These are phyloP conservation scores for Coemansia brasiliensis DNA, from an alignment of 192 early-diverging fungal genomes.

Conservation along the genomic window DNA sequence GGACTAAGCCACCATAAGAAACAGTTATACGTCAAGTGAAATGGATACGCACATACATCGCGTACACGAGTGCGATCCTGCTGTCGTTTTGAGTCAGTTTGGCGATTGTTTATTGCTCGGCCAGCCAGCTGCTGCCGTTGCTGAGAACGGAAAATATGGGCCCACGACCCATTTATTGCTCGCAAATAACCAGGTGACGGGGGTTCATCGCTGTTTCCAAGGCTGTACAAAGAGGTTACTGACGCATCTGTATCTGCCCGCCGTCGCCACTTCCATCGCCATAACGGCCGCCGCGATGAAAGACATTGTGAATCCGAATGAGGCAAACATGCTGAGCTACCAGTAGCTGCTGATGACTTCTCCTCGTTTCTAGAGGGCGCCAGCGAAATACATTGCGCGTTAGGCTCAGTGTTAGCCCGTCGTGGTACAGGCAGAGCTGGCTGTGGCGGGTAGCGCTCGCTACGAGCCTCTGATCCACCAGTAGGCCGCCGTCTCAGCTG, in stretches of 20 bases:
- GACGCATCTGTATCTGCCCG: conserved; percentile 1
- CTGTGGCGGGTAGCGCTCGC: too few relatives aligned
- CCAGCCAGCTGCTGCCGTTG: conserved; percentile 8
- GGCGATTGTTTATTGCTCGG: not conserved
- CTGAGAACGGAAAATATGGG: conserved; percentile 35
- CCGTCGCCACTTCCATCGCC: not conserved
- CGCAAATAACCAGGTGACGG: not conserved
- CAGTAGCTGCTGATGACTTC: too few relatives aligned
- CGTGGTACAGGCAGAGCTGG: too few relatives aligned
- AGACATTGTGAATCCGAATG: too few relatives aligned
- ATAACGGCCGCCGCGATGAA: too few relatives aligned
- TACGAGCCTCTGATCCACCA: too few relatives aligned
- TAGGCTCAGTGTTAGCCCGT: too few relatives aligned
- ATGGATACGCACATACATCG: conserved; percentile 28
- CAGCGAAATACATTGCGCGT: too few relatives aligned
- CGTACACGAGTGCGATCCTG: conserved; percentile 14
- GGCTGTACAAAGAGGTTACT: not conserved
- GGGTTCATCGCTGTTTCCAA: not conserved
- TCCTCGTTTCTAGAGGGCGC: too few relatives aligned
- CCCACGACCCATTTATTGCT: conserved; percentile 33
- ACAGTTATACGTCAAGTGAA: conserved; percentile 42
- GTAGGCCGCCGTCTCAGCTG: too few relatives aligned
- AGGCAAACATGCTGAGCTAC: too few relatives aligned
- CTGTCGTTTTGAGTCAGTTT: not conserved
- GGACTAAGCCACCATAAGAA: conserved; percentile 39